Conservation (phyloP, 768 basidiomycete genomes). For the Pleurotus salmoneostramineus region DNA sequence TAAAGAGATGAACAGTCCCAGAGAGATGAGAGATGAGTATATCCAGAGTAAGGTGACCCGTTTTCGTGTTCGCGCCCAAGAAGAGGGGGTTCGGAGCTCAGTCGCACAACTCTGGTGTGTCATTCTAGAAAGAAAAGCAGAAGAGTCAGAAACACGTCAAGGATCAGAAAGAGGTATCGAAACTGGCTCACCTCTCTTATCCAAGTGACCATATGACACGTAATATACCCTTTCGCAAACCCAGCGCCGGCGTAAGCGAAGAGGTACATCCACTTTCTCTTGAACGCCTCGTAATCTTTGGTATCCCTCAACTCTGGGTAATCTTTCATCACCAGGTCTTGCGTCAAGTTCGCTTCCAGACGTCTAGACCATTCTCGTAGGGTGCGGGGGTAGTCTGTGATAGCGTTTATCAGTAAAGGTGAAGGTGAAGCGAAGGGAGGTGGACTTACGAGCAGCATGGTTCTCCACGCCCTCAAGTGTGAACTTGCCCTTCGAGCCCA, state of each 20-base stretch:
- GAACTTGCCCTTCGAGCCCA: constrained; percentile 69
- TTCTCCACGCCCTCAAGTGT: constrained; percentile 85
- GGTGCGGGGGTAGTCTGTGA: constrained; percentile 79
- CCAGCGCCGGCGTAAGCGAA: constrained; percentile 81
- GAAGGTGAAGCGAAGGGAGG: too few species aligned
- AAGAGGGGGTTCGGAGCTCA: neutral
- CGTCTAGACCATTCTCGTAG: constrained; percentile 88
- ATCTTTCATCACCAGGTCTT: constrained; percentile 52
- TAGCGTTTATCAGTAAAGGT: too few species aligned
- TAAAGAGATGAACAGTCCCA: too few species aligned
- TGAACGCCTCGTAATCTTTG: constrained; percentile 64
- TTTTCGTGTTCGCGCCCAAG: too few species aligned
- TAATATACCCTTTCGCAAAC: constrained; percentile 77
- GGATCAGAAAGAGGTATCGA: neutral
- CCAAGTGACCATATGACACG: constrained; percentile 80
- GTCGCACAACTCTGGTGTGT: constrained; percentile 5
- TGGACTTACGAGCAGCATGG: constrained; percentile 65
- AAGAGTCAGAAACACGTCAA: neutral
- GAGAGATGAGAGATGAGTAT: too few species aligned
- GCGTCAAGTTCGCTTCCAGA: constrained; percentile 61
- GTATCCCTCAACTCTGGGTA: constrained; percentile 57
- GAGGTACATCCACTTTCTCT: constrained; percentile 80
- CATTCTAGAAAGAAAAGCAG: neutral
- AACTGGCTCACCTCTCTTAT: constrained; percentile 51
- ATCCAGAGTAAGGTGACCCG: too few species aligned